phyloP scores from a whole-genome alignment of 208 protist species.

The Trypanosoma lewisi region DNA sequence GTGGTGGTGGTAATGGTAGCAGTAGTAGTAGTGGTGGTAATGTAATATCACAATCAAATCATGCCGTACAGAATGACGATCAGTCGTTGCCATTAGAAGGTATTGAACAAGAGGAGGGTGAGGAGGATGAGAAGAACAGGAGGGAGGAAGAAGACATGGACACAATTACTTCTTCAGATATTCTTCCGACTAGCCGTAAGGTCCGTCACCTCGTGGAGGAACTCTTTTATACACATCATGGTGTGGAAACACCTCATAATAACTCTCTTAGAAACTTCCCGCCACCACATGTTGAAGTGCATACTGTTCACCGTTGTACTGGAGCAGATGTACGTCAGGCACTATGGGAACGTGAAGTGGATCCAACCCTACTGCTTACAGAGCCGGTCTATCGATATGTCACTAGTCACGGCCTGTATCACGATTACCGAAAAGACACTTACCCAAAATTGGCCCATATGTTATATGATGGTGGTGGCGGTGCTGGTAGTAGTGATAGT shows the following conservation, averaged over 20 bases:
- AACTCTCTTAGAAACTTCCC: neutral
- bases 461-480: constrained; percentile 21
- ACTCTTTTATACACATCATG: constrained; percentile 46
- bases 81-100: neutral
- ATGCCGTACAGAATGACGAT: neutral
- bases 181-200: constrained; percentile 33
- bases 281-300: constrained; percentile 78
- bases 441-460: constrained; percentile 33
- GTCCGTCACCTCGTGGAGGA: constrained; percentile 80
- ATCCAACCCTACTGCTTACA: constrained; percentile 55
- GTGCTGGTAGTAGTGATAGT: constrained; percentile 10
- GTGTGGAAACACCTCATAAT: neutral
- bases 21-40: neutral
- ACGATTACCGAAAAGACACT: constrained; percentile 61
- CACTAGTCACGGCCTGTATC: constrained; percentile 77
- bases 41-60: neutral
- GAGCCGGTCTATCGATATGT: constrained; percentile 80
- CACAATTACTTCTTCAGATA: neutral
- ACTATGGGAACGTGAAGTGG: constrained; percentile 78
- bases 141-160: neutral
- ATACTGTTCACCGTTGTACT: constrained; percentile 65
- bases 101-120: too few species aligned
- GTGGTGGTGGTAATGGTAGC: neutral
- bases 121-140: neutral
- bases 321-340: constrained; percentile 83